Percentiles rank a stretch among this genome's conserved stretches.
Conservation (phyloP, 495 filamentous ascomycete genomes). For the Penicillium goetzii region DNA sequence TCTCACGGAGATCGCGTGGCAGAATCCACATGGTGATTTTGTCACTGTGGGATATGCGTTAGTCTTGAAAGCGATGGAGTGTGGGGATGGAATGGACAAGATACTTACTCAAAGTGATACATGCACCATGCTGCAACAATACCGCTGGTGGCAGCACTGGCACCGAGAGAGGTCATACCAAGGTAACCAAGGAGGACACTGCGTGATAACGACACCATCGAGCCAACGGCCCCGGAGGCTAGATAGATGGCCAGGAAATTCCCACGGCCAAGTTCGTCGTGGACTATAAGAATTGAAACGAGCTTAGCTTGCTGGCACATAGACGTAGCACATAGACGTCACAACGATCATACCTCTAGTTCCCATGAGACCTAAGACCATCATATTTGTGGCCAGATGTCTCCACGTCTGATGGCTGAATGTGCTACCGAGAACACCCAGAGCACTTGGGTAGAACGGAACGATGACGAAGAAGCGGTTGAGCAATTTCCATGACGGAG, state of each 20-base stretch:
- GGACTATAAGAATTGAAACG: constrained; percentile 47
- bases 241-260: constrained; percentile 82
- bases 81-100: background rate
- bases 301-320: constrained; percentile 7
- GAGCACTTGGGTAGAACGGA: constrained; percentile 66
- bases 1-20: constrained; percentile 42
- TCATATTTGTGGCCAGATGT: constrained; percentile 77
- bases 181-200: constrained; percentile 59
- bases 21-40: constrained; percentile 49
- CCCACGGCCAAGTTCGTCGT: constrained; percentile 86
- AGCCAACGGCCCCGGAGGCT: constrained; percentile 65
- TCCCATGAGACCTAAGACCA: constrained; percentile 61
- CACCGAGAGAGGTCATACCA: constrained; percentile 63
- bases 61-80: constrained; percentile 9
- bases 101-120: constrained; percentile 57
- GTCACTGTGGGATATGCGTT: constrained; percentile 31
- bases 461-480: constrained; percentile 79
- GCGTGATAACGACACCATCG: constrained; percentile 61
- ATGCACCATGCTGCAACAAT: constrained; percentile 70
- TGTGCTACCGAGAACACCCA: constrained; percentile 66
- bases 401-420: constrained; percentile 76
- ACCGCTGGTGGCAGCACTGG: constrained; percentile 73
- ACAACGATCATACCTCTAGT: constrained; percentile 45
- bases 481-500: constrained; percentile 70
- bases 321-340: too few species aligned